phyloP scores from a whole-genome alignment of 108 stramenopile species.

The Cyclotella distinguenda region DNA sequence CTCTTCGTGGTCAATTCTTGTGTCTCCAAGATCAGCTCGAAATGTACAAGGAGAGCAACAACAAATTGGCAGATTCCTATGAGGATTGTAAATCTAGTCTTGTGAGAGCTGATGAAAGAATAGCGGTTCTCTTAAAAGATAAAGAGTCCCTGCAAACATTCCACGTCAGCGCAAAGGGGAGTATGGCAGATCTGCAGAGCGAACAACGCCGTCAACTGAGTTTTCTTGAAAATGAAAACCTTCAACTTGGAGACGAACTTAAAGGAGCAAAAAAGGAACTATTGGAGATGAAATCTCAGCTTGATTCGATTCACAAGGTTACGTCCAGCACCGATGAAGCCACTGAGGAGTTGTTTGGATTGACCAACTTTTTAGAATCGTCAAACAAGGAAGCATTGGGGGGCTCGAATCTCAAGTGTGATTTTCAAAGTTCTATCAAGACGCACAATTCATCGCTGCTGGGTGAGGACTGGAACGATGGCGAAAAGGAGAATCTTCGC shows the following conservation, averaged over 20 bases:
- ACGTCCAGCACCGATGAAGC: slow-evolving; percentile 36
- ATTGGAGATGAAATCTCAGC: slow-evolving; percentile 45
- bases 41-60: slow-evolving; percentile 30
- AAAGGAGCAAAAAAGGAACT: slow-evolving; percentile 66
- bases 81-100: slow-evolving; percentile 43
- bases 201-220: slow-evolving; percentile 63
- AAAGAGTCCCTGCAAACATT: slow-evolving; percentile 27
- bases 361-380: slow-evolving; percentile 20
- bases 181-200: slow-evolving; percentile 37
- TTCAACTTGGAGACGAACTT: slow-evolving; percentile 78
- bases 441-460: background rate
- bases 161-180: slow-evolving; percentile 31
- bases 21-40: slow-evolving; percentile 39
- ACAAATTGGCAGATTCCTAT: slow-evolving; percentile 35
- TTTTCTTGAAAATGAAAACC: slow-evolving; percentile 83
- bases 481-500: slow-evolving; percentile 14
- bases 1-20: slow-evolving; percentile 44
- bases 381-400: background rate
- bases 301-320: slow-evolving; percentile 51
- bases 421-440: background rate
- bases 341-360: slow-evolving; percentile 43
- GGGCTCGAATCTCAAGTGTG: background rate
- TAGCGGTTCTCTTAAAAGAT: slow-evolving; percentile 39
- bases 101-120: slow-evolving; percentile 44
- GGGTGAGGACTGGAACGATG: background rate